These are phyloP conservation scores for Pholiota molesta DNA, from an alignment of 768 basidiomycete genomes.

Conservation along the genomic window DNA sequence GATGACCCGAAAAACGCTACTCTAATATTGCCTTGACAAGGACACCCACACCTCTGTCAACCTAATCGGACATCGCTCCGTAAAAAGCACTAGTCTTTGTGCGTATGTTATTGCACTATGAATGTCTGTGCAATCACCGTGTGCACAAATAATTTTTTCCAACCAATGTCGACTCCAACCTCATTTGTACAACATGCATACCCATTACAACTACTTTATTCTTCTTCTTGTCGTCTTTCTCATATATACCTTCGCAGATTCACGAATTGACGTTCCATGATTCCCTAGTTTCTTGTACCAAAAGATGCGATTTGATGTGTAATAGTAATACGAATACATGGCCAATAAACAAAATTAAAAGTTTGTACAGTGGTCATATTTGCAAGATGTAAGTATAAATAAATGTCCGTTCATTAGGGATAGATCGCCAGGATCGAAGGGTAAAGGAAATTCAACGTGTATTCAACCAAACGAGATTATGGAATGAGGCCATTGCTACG, in stretches of 20 bases:
- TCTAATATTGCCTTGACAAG: slow-evolving; percentile 11
- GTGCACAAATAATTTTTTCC: not conserved
- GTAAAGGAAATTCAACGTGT: not conserved
- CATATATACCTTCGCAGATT: not conserved
- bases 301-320: slow-evolving; percentile 16
- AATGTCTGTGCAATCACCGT: not conserved
- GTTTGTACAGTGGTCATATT: slow-evolving; percentile 19
- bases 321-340: slow-evolving; percentile 22
- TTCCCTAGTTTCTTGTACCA: slow-evolving; percentile 4
- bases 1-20: slow-evolving; percentile 12
- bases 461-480: slow-evolving; percentile 7
- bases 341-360: slow-evolving; percentile 18
- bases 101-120: slow-evolving; percentile 1
- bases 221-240: slow-evolving; percentile 5
- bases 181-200: slow-evolving; percentile 23
- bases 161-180: slow-evolving; percentile 2
- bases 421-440: slow-evolving; percentile 21
- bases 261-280: not conserved
- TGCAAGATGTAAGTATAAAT: slow-evolving; percentile 22
- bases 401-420: slow-evolving; percentile 8
- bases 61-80: slow-evolving; percentile 7
- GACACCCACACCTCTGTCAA: slow-evolving; percentile 11
- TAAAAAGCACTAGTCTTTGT: slow-evolving; percentile 13
- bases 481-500: slow-evolving; percentile 48
- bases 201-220: slow-evolving; percentile 15